Base-by-base conservation (phyloP, 495 filamentous ascomycete genomes). In the Penicillium longicatenatum region DNA sequence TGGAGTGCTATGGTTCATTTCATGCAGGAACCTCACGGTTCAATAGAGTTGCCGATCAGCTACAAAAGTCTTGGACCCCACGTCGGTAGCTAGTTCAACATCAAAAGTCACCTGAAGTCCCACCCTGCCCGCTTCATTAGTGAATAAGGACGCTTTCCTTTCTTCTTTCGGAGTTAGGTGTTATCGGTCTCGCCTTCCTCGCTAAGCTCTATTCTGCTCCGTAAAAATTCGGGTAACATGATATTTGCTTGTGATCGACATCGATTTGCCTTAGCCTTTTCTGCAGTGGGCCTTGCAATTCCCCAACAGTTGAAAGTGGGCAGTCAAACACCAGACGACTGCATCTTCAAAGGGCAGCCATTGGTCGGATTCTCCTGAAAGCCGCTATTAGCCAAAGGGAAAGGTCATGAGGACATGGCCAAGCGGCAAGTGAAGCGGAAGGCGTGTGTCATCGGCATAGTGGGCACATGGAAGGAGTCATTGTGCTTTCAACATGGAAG, bases 11-110 rank as follows among this genome's bases (percentile, higher is more conserved):
- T 35, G 10, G 48, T 42, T 52, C 31, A 29, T 58, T 37, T 63
- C 60, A 66, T 69, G 66, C 66, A 69, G 66, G 66, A 69, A 66
- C 60, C 53, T 41, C 52, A 49, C 47, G 46, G 39, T 55, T 52
- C 57, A 62, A 61, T 64, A 66, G 50, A 60, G 58, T 66, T 69
- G 66, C 47, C 63, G 66, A 66, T 66, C 60, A 61, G 20, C 55
- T 59, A 58, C 39, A 61, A 49, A 58, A 57, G 55, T 58, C 46
- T 37, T 49, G 39, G 21, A 41, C 65, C 55, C 60, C 63, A 65
- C 62, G 65, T 63, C 52, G 45, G 52, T 65, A 65, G 59, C 57
- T 61, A 8, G 24, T 48, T 46, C 22, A 11, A 26, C 44, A 46
- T 46, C 19, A 22, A 26, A 46, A 46, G 20, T 46, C 26, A 26